A percentile compares a stretch with the other conserved stretches of the same genome.
phyloP scores from a whole-genome alignment of 345 rosid genomes.

The Eutrema japonicum region DNA sequence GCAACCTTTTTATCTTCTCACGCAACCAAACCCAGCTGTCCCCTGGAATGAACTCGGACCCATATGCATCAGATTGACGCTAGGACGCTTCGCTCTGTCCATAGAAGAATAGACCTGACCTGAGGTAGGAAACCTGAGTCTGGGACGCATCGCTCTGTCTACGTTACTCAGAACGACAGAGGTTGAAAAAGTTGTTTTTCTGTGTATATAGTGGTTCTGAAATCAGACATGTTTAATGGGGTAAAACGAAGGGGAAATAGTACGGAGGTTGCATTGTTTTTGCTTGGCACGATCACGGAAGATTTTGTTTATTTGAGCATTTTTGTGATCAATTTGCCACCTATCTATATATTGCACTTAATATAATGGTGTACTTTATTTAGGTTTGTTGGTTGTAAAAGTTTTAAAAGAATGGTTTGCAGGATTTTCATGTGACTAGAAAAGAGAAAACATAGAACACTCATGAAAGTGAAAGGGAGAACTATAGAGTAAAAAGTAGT shows the following conservation, averaged over 20 bases:
- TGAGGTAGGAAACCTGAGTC: slow-evolving; percentile 3
- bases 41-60: not conserved
- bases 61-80: slow-evolving; percentile 18
- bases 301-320: not conserved
- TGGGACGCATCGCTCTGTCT: not conserved
- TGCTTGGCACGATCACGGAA: slow-evolving; percentile 9
- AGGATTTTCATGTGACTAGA: slow-evolving; percentile 30
- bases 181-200: not conserved
- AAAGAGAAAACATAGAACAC: slow-evolving; percentile 8
- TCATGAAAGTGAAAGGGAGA: slow-evolving; percentile 31
- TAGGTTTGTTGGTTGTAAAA: slow-evolving; percentile 13
- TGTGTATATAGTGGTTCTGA: slow-evolving; percentile 20
- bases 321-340: slow-evolving; percentile 12
- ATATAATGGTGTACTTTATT: not conserved
- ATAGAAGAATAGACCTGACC: slow-evolving; percentile 16
- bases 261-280: slow-evolving; percentile 13
- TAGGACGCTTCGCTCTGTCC: slow-evolving; percentile 13
- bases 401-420: slow-evolving; percentile 5
- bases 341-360: not conserved
- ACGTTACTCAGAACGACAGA: not conserved
- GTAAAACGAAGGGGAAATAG: not conserved
- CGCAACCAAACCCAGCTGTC: slow-evolving; percentile 10
- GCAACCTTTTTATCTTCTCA: slow-evolving; percentile 31
- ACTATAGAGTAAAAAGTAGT: slow-evolving; percentile 17
- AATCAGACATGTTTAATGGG: not conserved